Conservation (phyloP, 768 basidiomycete species). For the Jaapia argillacea region DNA sequence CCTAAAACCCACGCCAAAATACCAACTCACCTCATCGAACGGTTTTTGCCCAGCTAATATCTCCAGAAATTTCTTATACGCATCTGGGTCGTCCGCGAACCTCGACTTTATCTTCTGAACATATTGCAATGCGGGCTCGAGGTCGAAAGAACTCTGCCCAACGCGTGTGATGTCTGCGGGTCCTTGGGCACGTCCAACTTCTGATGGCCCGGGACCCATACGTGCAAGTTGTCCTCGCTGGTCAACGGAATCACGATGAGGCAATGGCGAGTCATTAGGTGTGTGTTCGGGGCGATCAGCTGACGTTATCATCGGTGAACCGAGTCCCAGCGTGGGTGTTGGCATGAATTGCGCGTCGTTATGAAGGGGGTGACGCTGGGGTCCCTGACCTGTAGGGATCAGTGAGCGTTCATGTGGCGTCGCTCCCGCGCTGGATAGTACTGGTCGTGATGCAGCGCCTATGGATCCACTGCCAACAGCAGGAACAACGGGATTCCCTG, state of each 20-base stretch:
- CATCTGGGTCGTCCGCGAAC: constrained; percentile 70
- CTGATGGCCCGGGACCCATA: constrained; percentile 16
- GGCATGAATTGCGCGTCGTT: constrained; percentile 19
- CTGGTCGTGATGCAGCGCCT: too few relatives aligned
- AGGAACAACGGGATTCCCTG: neutral
- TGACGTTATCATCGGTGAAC: too few relatives aligned
- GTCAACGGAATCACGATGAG: too few relatives aligned
- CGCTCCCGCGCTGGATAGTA: too few relatives aligned
- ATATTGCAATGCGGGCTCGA: constrained; percentile 83
- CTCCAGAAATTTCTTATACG: constrained; percentile 68
- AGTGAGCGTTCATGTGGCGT: constrained; percentile 6
- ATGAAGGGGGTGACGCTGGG: too few relatives aligned
- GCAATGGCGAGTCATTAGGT: too few relatives aligned
- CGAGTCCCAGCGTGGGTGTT: too few relatives aligned
- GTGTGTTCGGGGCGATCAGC: constrained; percentile 27
- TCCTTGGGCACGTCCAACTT: constrained; percentile 20
- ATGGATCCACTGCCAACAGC: constrained; percentile 4
- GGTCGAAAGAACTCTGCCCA: too few relatives aligned
- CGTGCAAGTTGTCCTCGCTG: too few relatives aligned
- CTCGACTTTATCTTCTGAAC: constrained; percentile 96
- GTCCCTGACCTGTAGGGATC: constrained; percentile 4
- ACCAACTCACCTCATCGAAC: constrained; percentile 33
- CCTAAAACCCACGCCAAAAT: too few relatives aligned
- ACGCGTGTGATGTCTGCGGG: too few relatives aligned
- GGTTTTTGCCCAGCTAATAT: constrained; percentile 66